Conservation (phyloP, 805 yeast species). For the Jamesozyma jinghongensis region DNA sequence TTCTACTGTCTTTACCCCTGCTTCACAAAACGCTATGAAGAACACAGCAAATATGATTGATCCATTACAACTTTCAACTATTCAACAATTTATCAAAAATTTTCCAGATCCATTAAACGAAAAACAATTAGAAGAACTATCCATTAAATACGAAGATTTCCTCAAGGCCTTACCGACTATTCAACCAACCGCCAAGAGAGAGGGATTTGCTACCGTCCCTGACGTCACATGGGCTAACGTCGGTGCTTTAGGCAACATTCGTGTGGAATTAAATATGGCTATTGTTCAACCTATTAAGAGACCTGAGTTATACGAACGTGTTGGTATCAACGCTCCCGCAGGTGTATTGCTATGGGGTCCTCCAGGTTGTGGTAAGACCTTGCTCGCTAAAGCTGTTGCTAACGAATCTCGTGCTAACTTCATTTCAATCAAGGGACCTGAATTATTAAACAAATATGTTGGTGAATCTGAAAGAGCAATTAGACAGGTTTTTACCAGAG, state of each 20-base stretch:
- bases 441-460: constrained; percentile 83
- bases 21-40: constrained; percentile 8
- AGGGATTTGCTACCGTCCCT: constrained; percentile 97
- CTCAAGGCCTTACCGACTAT: constrained; percentile 78
- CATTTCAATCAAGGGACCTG: constrained; percentile 94
- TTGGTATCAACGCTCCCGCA: constrained; percentile 93
- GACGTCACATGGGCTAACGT: constrained; percentile 94
- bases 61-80: constrained; percentile 45
- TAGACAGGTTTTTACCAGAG: constrained; percentile 85
- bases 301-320: constrained; percentile 81
- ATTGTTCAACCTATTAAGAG: constrained; percentile 92
- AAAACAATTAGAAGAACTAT: constrained; percentile 66
- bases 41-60: constrained; percentile 30
- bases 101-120: constrained; percentile 75
- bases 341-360: constrained; percentile 99
- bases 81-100: constrained; percentile 58
- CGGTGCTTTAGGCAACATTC: constrained; percentile 73
- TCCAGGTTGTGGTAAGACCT: constrained; percentile 97
- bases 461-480: constrained; percentile 95
- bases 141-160: constrained; percentile 74
- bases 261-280: constrained; percentile 93
- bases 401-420: constrained; percentile 95
- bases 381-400: constrained; percentile 95
- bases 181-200: constrained; percentile 96
- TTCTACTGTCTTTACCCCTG: too few species aligned